A percentile compares a stretch with the other conserved stretches of the same genome.
Conservation (phyloP, 2,329 filamentous ascomycete species). For the Diaporthe citrichinensis region DNA sequence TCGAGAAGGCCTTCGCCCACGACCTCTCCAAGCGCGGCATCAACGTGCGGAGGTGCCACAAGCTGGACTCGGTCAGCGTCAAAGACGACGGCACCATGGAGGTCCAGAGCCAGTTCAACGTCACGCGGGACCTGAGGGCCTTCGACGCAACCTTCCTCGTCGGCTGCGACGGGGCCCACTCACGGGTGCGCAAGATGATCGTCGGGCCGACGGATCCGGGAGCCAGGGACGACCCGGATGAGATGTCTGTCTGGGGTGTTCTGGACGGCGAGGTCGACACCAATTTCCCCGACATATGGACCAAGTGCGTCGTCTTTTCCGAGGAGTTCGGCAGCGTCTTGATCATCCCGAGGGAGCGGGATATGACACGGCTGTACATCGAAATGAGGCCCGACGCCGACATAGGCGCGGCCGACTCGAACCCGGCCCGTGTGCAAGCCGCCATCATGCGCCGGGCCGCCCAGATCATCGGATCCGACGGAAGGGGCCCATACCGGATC, state of each 20-base stretch:
- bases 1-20: slow-evolving; percentile 68
- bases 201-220: slow-evolving; percentile 59
- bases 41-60: slow-evolving; percentile 56
- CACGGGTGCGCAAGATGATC: slow-evolving; percentile 77
- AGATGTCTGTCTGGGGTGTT: slow-evolving; percentile 75
- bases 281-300: slow-evolving; percentile 82
- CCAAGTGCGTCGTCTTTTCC: slow-evolving; percentile 78
- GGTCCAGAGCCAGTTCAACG: slow-evolving; percentile 58
- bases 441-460: slow-evolving; percentile 79
- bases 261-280: slow-evolving; percentile 79
- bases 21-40: slow-evolving; percentile 67
- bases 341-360: slow-evolving; percentile 80
- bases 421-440: slow-evolving; percentile 59
- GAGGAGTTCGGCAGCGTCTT: slow-evolving; percentile 78
- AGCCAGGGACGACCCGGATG: slow-evolving; percentile 68
- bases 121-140: slow-evolving; percentile 50
- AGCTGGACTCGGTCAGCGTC: slow-evolving; percentile 51
- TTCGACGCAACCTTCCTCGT: slow-evolving; percentile 38
- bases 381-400: slow-evolving; percentile 65
- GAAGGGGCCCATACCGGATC: slow-evolving; percentile 62
- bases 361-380: slow-evolving; percentile 77
- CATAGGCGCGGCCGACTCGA: slow-evolving; percentile 62
- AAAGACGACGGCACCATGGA: slow-evolving; percentile 57
- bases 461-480: slow-evolving; percentile 64
- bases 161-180: slow-evolving; percentile 73